phyloP scores from a whole-genome alignment of 73 alveolate genomes.

The Paramecium octaurelia region DNA sequence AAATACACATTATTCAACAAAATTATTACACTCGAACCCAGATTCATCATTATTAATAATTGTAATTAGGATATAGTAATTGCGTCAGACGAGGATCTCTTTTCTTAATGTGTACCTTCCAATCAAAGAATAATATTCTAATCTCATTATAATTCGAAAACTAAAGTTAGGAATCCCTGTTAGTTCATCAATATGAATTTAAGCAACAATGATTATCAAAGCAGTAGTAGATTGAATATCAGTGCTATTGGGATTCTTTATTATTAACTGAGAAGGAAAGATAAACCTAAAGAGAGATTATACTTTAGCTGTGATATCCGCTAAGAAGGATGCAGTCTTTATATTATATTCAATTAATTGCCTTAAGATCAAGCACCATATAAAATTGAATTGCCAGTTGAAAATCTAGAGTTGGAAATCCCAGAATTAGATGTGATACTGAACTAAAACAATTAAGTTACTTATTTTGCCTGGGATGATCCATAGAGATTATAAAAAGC shows the following conservation, averaged over 20 bases:
- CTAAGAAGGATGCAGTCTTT: slow-evolving; percentile 44
- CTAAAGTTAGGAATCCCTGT: neutral
- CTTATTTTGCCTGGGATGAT: slow-evolving; percentile 52
- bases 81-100: neutral
- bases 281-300: neutral
- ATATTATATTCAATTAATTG: neutral
- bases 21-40: neutral
- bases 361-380: slow-evolving; percentile 23
- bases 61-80: neutral
- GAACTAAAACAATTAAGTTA: neutral
- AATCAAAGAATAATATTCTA: neutral
- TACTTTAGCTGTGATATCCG: slow-evolving; percentile 53
- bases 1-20: neutral
- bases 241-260: slow-evolving; percentile 32
- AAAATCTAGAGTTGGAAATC: neutral
- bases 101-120: neutral
- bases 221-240: slow-evolving; percentile 44
- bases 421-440: neutral
- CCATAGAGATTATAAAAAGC: neutral
- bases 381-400: neutral
- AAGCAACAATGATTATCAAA: neutral
- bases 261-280: neutral
- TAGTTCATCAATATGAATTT: neutral
- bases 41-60: neutral
- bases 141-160: neutral